Evolutionary conservation across 176 grass and related monocot species (phyloP).

Genomic region (maize (Zea mays)): Zm-B73-REFERENCE-NAM-5.0 NC_050105.1:103982001-103982500

Average conservation of each 20-base stretch:
- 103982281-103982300: conserved; percentile 61
- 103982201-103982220: not conserved
- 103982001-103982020: conserved; percentile 19
- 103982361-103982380: conserved; percentile 50
- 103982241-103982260: conserved; percentile 3
- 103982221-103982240: not conserved
- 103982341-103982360: conserved; percentile 41
- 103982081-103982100: not conserved
- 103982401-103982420: not conserved
- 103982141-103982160: not conserved
- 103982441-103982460: not conserved
- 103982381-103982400: conserved; percentile 2
- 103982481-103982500: not conserved
- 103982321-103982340: conserved; percentile 37
- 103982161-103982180: not conserved
- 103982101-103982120: not conserved
- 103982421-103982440: not conserved
- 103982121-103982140: not conserved
- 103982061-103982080: not conserved
- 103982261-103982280: conserved; percentile 50
- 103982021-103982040: conserved; percentile 2
- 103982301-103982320: conserved; percentile 50
- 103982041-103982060: conserved; percentile 28
- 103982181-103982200: not conserved
- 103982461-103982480: not conserved